Percentiles rank a stretch among this genome's conserved stretches.
phyloP scores from a whole-genome alignment of 257 asterid species.

The Przewalskia tangutica region DNA sequence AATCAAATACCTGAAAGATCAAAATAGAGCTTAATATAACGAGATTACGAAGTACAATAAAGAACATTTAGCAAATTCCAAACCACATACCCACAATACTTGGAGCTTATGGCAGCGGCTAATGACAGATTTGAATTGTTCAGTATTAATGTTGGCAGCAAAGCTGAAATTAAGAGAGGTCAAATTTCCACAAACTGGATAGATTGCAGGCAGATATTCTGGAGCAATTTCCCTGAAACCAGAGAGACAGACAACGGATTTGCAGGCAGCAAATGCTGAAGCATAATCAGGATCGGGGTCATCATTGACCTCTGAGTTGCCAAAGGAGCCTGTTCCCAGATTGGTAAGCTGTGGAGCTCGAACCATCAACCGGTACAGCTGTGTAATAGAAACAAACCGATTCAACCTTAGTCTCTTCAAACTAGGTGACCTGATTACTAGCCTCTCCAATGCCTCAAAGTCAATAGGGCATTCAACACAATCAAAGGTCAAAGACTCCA shows the following conservation, averaged over 20 bases:
- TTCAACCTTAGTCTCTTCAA: constrained; percentile 37
- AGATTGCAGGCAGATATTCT: constrained; percentile 29
- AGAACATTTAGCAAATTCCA: neutral
- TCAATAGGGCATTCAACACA: constrained; percentile 34
- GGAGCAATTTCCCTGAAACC: constrained; percentile 36
- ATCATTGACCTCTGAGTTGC: constrained; percentile 12
- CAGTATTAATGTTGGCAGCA: constrained; percentile 33
- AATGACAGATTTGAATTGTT: constrained; percentile 36
- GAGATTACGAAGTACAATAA: neutral
- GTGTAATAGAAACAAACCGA: constrained; percentile 21
- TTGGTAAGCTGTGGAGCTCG: constrained; percentile 49
- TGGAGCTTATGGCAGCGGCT: constrained; percentile 36
- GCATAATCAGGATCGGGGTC: constrained; percentile 33
- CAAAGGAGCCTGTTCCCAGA: constrained; percentile 45
- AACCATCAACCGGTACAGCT: constrained; percentile 34
- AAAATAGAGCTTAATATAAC: neutral
- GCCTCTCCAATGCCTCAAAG: constrained; percentile 36
- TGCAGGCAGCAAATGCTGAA: constrained; percentile 45
- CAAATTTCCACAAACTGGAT: constrained; percentile 43
- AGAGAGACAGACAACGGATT: constrained; percentile 35
- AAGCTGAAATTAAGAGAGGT: constrained; percentile 40
- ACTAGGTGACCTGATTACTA: constrained; percentile 35
- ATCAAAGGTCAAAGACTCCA: constrained; percentile 38
- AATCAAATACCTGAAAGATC: constrained; percentile 36
- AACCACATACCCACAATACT: constrained; percentile 35